These are phyloP conservation scores for Heliosperma pusillum DNA, from an alignment of 148 eudicot genomes.

Conservation along the genomic window DNA sequence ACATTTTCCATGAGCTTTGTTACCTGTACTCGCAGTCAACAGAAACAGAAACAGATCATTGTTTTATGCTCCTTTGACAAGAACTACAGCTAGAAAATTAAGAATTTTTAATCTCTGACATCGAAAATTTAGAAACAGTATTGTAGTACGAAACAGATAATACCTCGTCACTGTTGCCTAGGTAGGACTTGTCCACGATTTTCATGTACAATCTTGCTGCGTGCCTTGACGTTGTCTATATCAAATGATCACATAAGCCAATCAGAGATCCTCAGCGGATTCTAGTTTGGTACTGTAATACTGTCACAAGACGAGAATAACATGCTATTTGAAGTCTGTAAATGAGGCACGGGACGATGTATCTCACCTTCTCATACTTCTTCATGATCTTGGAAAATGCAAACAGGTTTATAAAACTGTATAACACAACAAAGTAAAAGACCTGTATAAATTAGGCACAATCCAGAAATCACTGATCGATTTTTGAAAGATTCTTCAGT, in stretches of 20 bases:
- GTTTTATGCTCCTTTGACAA: too few relatives aligned
- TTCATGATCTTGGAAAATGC: conserved; percentile 87
- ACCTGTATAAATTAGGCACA: neutral
- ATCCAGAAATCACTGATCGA: neutral
- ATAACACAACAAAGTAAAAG: conserved; percentile 1
- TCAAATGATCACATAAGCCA: neutral
- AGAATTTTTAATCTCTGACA: too few relatives aligned
- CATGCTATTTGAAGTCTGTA: neutral
- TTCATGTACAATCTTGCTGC: conserved; percentile 72
- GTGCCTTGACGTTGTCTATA: conserved; percentile 7
- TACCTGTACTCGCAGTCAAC: conserved; percentile 38
- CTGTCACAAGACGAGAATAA: neutral
- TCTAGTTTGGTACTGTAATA: neutral
- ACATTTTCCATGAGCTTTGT: conserved; percentile 53
- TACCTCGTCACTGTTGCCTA: conserved; percentile 84
- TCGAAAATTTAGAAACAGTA: too few relatives aligned
- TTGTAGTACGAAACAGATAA: conserved; percentile 1
- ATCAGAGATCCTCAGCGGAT: neutral
- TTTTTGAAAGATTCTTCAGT: neutral
- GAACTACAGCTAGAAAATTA: too few relatives aligned
- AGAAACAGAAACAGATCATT: neutral
- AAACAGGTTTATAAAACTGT: conserved; percentile 64
- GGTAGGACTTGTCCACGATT: conserved; percentile 62
- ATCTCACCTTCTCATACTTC: conserved; percentile 77
- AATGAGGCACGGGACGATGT: neutral